Percentiles rank a stretch among this genome's conserved stretches.
phyloP scores from a whole-genome alignment of 805 yeast genomes.

The Starmerella scarabaei region DNA sequence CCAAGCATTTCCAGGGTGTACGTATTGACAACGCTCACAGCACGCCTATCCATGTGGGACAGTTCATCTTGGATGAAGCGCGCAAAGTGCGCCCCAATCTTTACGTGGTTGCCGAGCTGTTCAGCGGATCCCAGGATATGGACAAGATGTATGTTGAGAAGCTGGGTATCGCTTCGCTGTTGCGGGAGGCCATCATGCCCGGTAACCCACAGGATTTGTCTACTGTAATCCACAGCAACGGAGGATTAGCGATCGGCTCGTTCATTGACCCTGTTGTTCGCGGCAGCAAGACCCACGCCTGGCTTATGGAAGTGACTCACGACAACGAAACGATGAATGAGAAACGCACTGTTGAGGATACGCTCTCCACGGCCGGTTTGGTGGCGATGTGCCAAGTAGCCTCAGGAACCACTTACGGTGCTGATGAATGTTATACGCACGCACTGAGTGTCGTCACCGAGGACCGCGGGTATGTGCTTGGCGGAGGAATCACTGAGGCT shows the following conservation, averaged over 20 bases:
- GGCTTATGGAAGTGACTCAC: slow-evolving; percentile 96
- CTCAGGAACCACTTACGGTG: slow-evolving; percentile 87
- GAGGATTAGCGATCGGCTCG: slow-evolving; percentile 93
- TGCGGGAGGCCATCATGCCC: slow-evolving; percentile 96
- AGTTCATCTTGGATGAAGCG: slow-evolving; percentile 74
- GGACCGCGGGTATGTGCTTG: slow-evolving; percentile 41
- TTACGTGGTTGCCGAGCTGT: slow-evolving; percentile 87
- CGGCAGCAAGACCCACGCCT: slow-evolving; percentile 74
- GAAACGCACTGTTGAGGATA: slow-evolving; percentile 85
- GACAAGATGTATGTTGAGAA: slow-evolving; percentile 85
- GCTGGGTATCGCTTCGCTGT: slow-evolving; percentile 74
- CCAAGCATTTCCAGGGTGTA: slow-evolving; percentile 69
- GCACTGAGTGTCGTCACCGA: slow-evolving; percentile 73
- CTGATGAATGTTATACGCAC: slow-evolving; percentile 80
- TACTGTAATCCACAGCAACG: slow-evolving; percentile 75
- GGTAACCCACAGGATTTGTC: slow-evolving; percentile 80
- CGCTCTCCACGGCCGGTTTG: slow-evolving; percentile 86
- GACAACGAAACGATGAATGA: slow-evolving; percentile 85
- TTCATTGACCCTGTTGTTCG: slow-evolving; percentile 35
- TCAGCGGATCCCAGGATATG: slow-evolving; percentile 82
- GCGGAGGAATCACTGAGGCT: slow-evolving; percentile 62
- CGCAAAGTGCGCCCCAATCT: slow-evolving; percentile 71
- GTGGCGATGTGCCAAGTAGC: slow-evolving; percentile 90
- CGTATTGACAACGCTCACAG: slow-evolving; percentile 94
- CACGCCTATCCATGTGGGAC: slow-evolving; percentile 92